Conservation (phyloP, 805 yeast species). For the Candida sanyiensis region DNA sequence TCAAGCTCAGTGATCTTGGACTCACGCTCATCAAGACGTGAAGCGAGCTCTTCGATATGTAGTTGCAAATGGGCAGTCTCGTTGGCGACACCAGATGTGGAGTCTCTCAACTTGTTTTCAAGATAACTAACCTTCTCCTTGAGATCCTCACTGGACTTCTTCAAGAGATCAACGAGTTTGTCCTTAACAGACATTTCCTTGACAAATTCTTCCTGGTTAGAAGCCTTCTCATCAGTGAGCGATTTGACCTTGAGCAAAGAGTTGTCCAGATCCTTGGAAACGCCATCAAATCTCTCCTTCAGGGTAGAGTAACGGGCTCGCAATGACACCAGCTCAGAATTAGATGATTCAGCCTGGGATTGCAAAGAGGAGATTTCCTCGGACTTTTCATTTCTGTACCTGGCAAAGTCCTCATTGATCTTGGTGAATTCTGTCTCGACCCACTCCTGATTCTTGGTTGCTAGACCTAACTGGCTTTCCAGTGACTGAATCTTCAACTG, state of each 20-base stretch:
- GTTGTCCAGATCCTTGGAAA: slow-evolving; percentile 36
- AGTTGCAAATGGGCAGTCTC: slow-evolving; percentile 58
- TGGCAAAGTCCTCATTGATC: slow-evolving; percentile 28
- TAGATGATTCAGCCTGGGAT: slow-evolving; percentile 25
- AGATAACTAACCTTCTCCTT: slow-evolving; percentile 46
- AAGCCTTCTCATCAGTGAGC: slow-evolving; percentile 37
- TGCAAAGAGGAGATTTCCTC: slow-evolving; percentile 24
- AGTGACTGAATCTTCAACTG: slow-evolving; percentile 33
- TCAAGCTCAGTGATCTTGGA: slow-evolving; percentile 37
- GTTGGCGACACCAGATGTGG: slow-evolving; percentile 27
- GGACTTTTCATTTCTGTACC: slow-evolving; percentile 25
- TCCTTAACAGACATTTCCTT: slow-evolving; percentile 59
- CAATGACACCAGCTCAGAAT: slow-evolving; percentile 28
- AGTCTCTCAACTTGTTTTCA: slow-evolving; percentile 33
- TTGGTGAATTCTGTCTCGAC: slow-evolving; percentile 35
- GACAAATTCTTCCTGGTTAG: slow-evolving; percentile 44
- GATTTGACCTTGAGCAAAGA: slow-evolving; percentile 41
- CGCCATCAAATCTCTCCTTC: slow-evolving; percentile 31
- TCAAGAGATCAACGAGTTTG: slow-evolving; percentile 51
- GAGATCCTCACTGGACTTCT: slow-evolving; percentile 47
- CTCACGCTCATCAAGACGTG: slow-evolving; percentile 43
- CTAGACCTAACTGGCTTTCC: slow-evolving; percentile 37
- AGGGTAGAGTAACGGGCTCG: slow-evolving; percentile 28
- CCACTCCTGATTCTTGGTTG: slow-evolving; percentile 36
- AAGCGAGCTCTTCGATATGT: slow-evolving; percentile 50